phyloP scores from a whole-genome alignment of 352 stramenopile genomes.

The Pythium brassicae region DNA sequence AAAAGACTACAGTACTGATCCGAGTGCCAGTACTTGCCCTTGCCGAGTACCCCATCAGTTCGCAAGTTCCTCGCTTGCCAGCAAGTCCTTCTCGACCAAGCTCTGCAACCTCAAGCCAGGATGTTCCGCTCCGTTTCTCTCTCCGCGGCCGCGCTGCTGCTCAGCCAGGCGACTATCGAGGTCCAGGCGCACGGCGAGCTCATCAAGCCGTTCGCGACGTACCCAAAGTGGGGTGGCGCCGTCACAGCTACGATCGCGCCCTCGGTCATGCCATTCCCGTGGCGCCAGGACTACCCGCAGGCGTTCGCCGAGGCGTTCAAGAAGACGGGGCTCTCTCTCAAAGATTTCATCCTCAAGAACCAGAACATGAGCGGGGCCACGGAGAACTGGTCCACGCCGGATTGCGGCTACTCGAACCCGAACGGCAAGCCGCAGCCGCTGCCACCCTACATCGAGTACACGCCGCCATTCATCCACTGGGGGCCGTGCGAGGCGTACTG shows the following conservation, averaged over 20 bases:
- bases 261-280: constrained; percentile 3
- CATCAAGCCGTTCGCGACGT: constrained; percentile 4
- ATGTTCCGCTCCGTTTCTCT: background rate
- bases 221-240: constrained; percentile 3
- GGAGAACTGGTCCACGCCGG: background rate
- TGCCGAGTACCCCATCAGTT: too few relatives aligned
- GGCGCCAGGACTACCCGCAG: constrained; percentile 5
- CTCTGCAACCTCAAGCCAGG: background rate
- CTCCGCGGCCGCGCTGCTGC: background rate
- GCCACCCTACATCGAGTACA: constrained; percentile 6
- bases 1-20: too few relatives aligned
- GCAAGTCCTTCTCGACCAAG: too few relatives aligned
- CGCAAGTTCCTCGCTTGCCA: too few relatives aligned
- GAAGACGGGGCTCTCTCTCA: constrained; percentile 5
- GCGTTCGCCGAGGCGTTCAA: constrained; percentile 11
- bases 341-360: constrained; percentile 16
- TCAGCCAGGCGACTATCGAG: background rate
- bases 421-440: constrained; percentile 10
- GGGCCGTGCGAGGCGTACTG: constrained; percentile 15
- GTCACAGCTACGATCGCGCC: constrained; percentile 5
- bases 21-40: too few relatives aligned
- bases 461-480: constrained; percentile 4
- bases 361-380: constrained; percentile 4
- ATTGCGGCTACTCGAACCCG: constrained; percentile 12
- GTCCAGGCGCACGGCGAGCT: constrained; percentile 4